These are phyloP conservation scores for Aspergillus fijiensis DNA, from an alignment of 2,329 filamentous ascomycete genomes.

Conservation along the genomic window DNA sequence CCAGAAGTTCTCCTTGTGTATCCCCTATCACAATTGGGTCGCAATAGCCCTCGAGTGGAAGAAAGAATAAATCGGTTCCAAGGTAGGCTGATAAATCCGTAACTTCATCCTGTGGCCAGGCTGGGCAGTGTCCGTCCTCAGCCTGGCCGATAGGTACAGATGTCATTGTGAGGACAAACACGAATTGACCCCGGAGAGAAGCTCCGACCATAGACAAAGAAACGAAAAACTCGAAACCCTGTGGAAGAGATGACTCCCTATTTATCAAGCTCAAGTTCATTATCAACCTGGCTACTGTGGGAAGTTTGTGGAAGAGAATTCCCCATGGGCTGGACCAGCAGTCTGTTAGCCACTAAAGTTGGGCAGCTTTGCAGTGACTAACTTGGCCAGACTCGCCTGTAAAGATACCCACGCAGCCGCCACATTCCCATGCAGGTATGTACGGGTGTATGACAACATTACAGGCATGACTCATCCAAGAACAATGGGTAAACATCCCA, in stretches of 20 bases:
- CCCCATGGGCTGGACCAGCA: neutral
- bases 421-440: neutral
- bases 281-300: neutral
- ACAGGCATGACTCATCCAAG: slow-evolving; percentile 1
- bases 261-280: neutral
- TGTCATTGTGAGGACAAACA: slow-evolving; percentile 4
- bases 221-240: neutral
- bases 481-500: neutral
- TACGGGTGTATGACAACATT: neutral
- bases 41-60: slow-evolving; percentile 1
- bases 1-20: slow-evolving; percentile 2
- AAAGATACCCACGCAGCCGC: neutral
- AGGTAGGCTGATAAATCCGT: neutral
- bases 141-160: slow-evolving; percentile 2
- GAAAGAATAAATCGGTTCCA: neutral
- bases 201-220: slow-evolving; percentile 1
- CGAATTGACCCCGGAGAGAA: slow-evolving; percentile 2
- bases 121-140: neutral
- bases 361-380: neutral
- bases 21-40: neutral
- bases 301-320: neutral
- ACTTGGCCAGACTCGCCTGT: neutral
- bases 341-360: neutral
- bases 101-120: slow-evolving; percentile 3
- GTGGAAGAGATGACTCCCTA: slow-evolving; percentile 1